These are phyloP conservation scores for Candida pseudoglaebosa DNA, from an alignment of 805 yeast species.

Conservation along the genomic window DNA sequence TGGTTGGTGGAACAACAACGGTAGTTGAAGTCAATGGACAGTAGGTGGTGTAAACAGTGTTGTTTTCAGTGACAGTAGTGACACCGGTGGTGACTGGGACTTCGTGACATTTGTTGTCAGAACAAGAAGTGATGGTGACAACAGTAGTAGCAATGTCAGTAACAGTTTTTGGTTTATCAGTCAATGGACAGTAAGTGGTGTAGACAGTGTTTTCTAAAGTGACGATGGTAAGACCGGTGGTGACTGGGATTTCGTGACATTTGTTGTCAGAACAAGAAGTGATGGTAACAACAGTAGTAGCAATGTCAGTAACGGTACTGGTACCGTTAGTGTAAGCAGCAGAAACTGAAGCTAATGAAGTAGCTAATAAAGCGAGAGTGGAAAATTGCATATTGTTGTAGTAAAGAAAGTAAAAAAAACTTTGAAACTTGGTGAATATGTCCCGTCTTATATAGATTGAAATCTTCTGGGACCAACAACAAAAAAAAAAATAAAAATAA, in stretches of 20 bases:
- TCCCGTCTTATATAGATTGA: neutral
- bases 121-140: constrained; percentile 36
- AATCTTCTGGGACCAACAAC: too few species aligned
- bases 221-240: constrained; percentile 36
- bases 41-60: constrained; percentile 20
- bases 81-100: constrained; percentile 32
- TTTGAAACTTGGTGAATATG: neutral
- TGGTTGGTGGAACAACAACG: constrained; percentile 5
- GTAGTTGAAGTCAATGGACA: constrained; percentile 10
- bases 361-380: constrained; percentile 25
- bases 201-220: constrained; percentile 26
- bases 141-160: constrained; percentile 19
- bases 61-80: constrained; percentile 17
- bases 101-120: constrained; percentile 25
- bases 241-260: constrained; percentile 25
- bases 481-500: too few species aligned
- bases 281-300: constrained; percentile 31
- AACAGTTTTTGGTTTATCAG: constrained; percentile 5
- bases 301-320: constrained; percentile 22
- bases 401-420: constrained; percentile 18
- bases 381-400: constrained; percentile 30
- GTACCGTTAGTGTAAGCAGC: constrained; percentile 29
- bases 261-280: constrained; percentile 32
- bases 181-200: constrained; percentile 34
- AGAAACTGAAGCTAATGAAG: constrained; percentile 25